These are phyloP conservation scores for Leucocoprinus birnbaumii DNA, from an alignment of 768 basidiomycete species.

Conservation along the genomic window DNA sequence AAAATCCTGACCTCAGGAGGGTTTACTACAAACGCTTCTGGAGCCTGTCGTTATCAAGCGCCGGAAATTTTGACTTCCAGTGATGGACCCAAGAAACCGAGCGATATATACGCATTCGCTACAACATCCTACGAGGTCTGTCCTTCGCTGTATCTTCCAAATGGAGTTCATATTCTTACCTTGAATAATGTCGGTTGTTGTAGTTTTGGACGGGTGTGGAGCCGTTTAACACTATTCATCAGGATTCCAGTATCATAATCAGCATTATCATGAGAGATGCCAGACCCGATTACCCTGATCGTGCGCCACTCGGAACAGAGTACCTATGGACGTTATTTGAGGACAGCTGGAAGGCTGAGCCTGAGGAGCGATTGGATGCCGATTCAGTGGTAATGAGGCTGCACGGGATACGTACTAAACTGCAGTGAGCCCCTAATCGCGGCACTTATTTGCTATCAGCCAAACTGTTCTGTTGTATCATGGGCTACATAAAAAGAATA, in stretches of 20 bases:
- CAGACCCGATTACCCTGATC: neutral
- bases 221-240: neutral
- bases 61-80: conserved; percentile 13
- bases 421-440: no score
- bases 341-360: neutral
- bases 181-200: neutral
- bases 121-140: conserved; percentile 17
- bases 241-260: neutral
- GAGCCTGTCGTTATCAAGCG: conserved; percentile 14
- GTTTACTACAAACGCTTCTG: conserved; percentile 15
- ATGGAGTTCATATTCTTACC: no score
- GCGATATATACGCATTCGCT: conserved; percentile 17
- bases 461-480: no score
- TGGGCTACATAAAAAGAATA: no score
- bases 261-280: neutral
- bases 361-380: neutral
- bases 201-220: conserved; percentile 2
- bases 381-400: neutral
- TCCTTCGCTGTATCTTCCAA: neutral
- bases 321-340: neutral
- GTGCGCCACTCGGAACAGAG: neutral
- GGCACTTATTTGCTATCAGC: no score
- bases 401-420: neutral
- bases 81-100: neutral
- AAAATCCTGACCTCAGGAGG: conserved; percentile 12